phyloP scores from a whole-genome alignment of 768 basidiomycete genomes.

The Pleurotus tuber-regium region DNA sequence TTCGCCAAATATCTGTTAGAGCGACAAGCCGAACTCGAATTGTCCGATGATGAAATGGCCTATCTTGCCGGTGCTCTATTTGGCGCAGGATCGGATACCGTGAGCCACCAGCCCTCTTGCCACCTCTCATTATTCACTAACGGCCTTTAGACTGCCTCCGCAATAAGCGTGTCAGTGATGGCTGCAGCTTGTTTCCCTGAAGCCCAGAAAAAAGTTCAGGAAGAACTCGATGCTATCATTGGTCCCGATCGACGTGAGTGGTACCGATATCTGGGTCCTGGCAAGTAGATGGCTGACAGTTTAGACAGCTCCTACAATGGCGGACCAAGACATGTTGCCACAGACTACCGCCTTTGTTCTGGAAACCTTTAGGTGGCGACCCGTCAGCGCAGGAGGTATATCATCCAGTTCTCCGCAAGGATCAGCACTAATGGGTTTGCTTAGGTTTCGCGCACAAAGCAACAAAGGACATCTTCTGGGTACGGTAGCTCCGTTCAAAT shows the following conservation, averaged over 20 bases:
- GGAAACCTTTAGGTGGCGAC: conserved; percentile 51
- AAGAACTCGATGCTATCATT: conserved; percentile 52
- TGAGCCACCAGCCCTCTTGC: conserved; percentile 15
- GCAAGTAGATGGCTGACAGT: neutral
- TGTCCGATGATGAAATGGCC: conserved; percentile 55
- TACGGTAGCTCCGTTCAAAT: conserved; percentile 25
- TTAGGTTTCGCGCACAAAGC: conserved; percentile 62
- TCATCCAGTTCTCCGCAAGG: neutral
- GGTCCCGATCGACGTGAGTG: conserved; percentile 41
- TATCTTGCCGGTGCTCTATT: conserved; percentile 66
- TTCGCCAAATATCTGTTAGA: conserved; percentile 61
- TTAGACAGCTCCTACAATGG: conserved; percentile 33
- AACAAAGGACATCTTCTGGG: conserved; percentile 63
- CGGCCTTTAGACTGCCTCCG: conserved; percentile 44
- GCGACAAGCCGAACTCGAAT: conserved; percentile 48
- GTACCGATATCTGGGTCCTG: neutral
- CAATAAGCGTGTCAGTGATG: conserved; percentile 54
- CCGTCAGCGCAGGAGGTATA: conserved; percentile 45
- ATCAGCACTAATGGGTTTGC: neutral
- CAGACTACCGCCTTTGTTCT: conserved; percentile 49
- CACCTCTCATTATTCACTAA: neutral
- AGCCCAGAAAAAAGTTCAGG: conserved; percentile 47
- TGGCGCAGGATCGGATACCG: conserved; percentile 65
- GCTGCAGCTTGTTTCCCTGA: conserved; percentile 56
- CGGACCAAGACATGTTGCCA: conserved; percentile 40